Conservation (phyloP, 345 rosid species). For the Moricandia arvensis region DNA sequence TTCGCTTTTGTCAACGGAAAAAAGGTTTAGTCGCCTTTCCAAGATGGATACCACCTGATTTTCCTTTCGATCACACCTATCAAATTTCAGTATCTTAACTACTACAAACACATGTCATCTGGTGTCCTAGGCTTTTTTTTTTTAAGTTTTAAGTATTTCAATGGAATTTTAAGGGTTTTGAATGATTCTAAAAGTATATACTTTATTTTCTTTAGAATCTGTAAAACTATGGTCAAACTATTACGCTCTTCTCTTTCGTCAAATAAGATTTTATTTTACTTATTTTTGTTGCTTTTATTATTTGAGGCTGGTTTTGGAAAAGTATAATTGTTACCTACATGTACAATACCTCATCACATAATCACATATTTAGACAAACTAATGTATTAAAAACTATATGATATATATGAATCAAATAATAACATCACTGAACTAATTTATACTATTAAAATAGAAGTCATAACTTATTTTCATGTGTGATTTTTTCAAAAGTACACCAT, state of each 20-base stretch:
- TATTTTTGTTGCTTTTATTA: no score
- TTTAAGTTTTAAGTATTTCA: not conserved
- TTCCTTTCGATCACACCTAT: not conserved
- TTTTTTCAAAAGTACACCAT: no score
- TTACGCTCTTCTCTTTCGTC: not conserved
- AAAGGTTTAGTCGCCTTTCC: constrained; percentile 1
- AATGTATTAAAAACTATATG: no score
- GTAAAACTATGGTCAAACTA: not conserved
- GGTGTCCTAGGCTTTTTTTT: not conserved
- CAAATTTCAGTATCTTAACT: not conserved
- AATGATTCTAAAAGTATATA: not conserved
- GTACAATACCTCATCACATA: no score
- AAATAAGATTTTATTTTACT: no score
- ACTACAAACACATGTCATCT: not conserved
- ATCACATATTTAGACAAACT: no score
- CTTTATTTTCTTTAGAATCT: not conserved
- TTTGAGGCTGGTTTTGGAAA: no score
- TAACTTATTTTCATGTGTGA: no score
- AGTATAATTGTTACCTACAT: no score
- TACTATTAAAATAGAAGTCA: no score
- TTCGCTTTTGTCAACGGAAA: constrained; percentile 34
- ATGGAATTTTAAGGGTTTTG: not conserved
- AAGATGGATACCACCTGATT: constrained; percentile 16
- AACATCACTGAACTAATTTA: no score
- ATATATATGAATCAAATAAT: no score